Percentiles rank a stretch among this genome's conserved stretches.
Evolutionary conservation across 2,329 filamentous ascomycete genomes (phyloP).

Genomic region (Fusarium devonianum): DNA sequence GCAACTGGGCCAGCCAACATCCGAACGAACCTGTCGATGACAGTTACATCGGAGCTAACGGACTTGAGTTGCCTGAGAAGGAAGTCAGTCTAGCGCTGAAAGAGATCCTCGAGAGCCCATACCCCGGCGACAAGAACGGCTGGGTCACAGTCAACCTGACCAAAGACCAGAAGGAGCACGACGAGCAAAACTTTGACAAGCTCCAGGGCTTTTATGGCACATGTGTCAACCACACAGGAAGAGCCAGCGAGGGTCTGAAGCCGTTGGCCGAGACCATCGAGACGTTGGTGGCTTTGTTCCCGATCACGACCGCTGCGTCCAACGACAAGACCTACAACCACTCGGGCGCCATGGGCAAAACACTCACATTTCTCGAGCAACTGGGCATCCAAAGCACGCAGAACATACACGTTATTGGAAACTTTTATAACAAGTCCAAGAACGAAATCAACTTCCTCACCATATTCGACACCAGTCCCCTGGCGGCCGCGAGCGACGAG

Average conservation of each 20-base stretch:
- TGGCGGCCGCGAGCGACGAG: background rate
- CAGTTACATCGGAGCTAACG: too few relatives aligned
- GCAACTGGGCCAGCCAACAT: too few relatives aligned
- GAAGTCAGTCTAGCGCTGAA: too few relatives aligned
- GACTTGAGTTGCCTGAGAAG: too few relatives aligned
- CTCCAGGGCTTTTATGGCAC: slow-evolving; percentile 69
- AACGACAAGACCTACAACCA: background rate
- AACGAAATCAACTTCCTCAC: background rate
- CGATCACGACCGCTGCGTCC: background rate
- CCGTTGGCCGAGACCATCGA: slow-evolving; percentile 65
- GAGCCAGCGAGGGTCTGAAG: slow-evolving; percentile 61
- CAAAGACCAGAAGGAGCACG: slow-evolving; percentile 49
- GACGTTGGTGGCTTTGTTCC: background rate
- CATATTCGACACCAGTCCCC: background rate
- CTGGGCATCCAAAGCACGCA: slow-evolving; percentile 14
- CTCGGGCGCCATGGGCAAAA: slow-evolving; percentile 5
- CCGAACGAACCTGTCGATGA: too few relatives aligned
- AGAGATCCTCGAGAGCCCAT: slow-evolving; percentile 53
- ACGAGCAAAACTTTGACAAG: slow-evolving; percentile 70
- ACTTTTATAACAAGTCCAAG: background rate
- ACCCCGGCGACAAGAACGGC: slow-evolving; percentile 56
- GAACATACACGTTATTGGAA: too few relatives aligned
- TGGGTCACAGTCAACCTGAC: slow-evolving; percentile 27
- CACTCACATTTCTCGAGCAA: slow-evolving; percentile 6
- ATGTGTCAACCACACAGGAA: slow-evolving; percentile 68